Percentiles rank a stretch among this genome's conserved stretches.
These are phyloP conservation scores for Nemania sp. DNA, from an alignment of 2,329 filamentous ascomycete species.

Conservation along the genomic window DNA sequence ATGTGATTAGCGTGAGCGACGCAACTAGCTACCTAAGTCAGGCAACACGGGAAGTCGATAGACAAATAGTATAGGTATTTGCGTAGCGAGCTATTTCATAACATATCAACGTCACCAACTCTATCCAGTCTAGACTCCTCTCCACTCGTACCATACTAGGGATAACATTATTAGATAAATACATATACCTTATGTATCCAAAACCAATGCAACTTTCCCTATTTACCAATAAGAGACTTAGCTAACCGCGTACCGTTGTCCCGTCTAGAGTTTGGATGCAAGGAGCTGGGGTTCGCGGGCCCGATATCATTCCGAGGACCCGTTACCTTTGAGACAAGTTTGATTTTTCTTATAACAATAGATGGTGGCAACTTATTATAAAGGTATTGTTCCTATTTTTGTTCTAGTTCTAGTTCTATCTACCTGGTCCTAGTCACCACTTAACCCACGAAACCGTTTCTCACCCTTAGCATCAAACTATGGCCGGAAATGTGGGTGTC, in stretches of 20 bases:
- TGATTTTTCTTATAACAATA: background rate
- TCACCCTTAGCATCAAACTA: background rate
- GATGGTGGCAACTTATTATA: background rate
- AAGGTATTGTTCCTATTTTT: background rate
- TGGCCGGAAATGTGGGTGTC: conserved; percentile 18
- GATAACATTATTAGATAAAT: background rate
- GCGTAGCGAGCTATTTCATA: background rate
- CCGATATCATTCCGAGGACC: conserved; percentile 20
- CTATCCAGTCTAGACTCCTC: background rate
- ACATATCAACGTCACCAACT: background rate
- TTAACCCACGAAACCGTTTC: background rate
- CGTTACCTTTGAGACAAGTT: background rate
- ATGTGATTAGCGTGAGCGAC: background rate
- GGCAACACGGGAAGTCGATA: background rate
- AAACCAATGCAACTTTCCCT: background rate
- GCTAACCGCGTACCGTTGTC: background rate
- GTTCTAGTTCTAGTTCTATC: background rate
- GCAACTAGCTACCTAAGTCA: background rate
- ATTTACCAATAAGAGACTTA: background rate
- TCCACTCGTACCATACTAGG: background rate
- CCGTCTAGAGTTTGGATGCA: background rate
- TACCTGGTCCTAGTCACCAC: background rate
- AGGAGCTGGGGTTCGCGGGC: conserved; percentile 9
- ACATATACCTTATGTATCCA: background rate
- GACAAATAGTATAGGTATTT: background rate